A percentile compares a stretch with the other conserved stretches of the same genome.
phyloP scores from a whole-genome alignment of 257 asterid genomes.

The Ilex asprella region DNA sequence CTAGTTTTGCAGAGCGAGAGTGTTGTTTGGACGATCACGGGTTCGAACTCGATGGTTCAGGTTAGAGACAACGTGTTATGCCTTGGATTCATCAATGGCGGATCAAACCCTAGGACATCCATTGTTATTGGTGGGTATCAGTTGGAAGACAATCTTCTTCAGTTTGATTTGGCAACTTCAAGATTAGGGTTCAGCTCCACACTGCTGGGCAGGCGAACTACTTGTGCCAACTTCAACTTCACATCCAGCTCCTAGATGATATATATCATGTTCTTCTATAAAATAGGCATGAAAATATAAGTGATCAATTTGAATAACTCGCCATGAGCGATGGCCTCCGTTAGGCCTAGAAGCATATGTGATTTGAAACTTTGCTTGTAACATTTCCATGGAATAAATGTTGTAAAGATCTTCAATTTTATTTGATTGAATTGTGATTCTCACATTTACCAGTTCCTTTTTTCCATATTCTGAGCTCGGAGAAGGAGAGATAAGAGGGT shows the following conservation, averaged over 20 bases:
- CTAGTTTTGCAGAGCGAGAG: constrained; percentile 33
- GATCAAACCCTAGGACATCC: constrained; percentile 36
- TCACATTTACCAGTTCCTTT: too few relatives aligned
- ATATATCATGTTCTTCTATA: too few relatives aligned
- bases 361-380: too few relatives aligned
- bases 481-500: too few relatives aligned
- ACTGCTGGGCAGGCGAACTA: constrained; percentile 12
- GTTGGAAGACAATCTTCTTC: constrained; percentile 26
- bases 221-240: constrained; percentile 24
- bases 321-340: too few relatives aligned
- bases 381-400: too few relatives aligned
- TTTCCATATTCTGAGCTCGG: too few relatives aligned
- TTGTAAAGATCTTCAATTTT: too few relatives aligned
- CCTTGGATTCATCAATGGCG: constrained; percentile 52
- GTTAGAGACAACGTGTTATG: constrained; percentile 38
- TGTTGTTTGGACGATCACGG: constrained; percentile 37
- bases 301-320: too few relatives aligned
- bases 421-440: too few relatives aligned
- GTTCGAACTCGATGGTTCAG: constrained; percentile 46
- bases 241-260: constrained; percentile 10
- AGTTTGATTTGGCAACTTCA: constrained; percentile 24
- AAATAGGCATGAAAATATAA: too few relatives aligned
- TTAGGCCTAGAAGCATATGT: too few relatives aligned
- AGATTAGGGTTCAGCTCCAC: constrained; percentile 28
- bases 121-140: constrained; percentile 31